Base-by-base conservation (phyloP, 768 basidiomycete genomes). In the Leucocoprinus birnbaumii region DNA sequence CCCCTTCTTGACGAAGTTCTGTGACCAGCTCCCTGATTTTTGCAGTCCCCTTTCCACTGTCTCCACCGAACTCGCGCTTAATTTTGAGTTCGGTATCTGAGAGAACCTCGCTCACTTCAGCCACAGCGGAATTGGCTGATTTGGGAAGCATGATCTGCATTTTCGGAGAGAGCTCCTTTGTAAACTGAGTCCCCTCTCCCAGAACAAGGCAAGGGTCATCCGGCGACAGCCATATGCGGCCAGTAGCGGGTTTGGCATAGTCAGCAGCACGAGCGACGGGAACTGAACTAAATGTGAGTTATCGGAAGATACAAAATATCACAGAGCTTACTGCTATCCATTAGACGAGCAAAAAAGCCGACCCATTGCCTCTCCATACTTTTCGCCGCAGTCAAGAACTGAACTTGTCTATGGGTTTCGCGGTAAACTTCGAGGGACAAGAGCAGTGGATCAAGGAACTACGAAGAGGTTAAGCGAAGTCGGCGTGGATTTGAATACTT, bases 251-350 rank as follows among this genome's bases (percentile, higher is more conserved):
- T 63, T 78, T 86, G 18, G 91, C 91, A 51, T 81, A 79, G 67
- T 99, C 97, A 18, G 87, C 89, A 45, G 97, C 96, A 55, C 97
- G 89, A 34, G 84, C 82, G 49, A 98, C 95, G 51, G 97, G 94
- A 59, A 99, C 96, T 97, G 63, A 16, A 25, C 48, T 14, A 47
- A 58, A 65, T 63, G 22, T 61, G n/a, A 48, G 43, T 49, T 25
- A 48, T 6, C 3, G 35, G 31, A 40, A 51, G 24, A 40, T 48
- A 54, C 11, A 27, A 31, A 38, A 40, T 31, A 5, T 5, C 24
- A 35, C 18, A 21, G 24, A 54, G 71, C 81, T 64, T 69, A 98
- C 95, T 98, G 65, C 89, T 89, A 45, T 87, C 85, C 86, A 98
- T 91, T 41, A 93, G 71, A 22, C 84, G 75, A 6, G 88, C 85